Percentiles rank a stretch among this genome's conserved stretches.
Evolutionary conservation across 257 asterid genomes (phyloP).

Genomic region (Plectranthus barbatus): DNA sequence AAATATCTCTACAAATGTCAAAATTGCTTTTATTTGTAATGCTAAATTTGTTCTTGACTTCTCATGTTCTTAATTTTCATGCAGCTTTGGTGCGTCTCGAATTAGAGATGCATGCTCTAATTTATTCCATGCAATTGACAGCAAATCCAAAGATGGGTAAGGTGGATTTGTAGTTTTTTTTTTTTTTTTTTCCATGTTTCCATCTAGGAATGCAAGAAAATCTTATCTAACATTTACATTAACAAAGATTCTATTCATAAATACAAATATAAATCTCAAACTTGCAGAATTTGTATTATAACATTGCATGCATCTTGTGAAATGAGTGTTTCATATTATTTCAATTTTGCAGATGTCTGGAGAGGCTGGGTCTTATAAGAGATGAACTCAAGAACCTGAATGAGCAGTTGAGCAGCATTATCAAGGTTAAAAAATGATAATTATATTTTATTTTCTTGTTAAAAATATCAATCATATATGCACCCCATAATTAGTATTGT

Average conservation of each 20-base stretch:
- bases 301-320: neutral
- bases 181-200: neutral
- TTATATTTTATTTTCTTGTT: neutral
- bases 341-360: slow-evolving; percentile 16
- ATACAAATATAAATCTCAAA: neutral
- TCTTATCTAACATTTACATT: neutral
- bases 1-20: neutral
- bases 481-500: too few relatives aligned
- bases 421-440: slow-evolving; percentile 28
- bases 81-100: slow-evolving; percentile 40
- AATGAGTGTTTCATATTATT: neutral
- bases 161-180: neutral
- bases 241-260: too few relatives aligned
- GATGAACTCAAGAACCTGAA: slow-evolving; percentile 11
- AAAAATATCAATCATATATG: too few relatives aligned
- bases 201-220: neutral
- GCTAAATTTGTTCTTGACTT: neutral
- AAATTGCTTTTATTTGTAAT: neutral
- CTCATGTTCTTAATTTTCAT: too few relatives aligned
- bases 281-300: neutral
- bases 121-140: slow-evolving; percentile 14
- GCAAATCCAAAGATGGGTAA: slow-evolving; percentile 23
- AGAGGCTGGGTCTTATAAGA: slow-evolving; percentile 10
- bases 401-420: slow-evolving; percentile 9
- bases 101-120: slow-evolving; percentile 13